These are phyloP conservation scores for Buddleja alternifolia DNA, from an alignment of 257 asterid genomes.

Conservation along the genomic window DNA sequence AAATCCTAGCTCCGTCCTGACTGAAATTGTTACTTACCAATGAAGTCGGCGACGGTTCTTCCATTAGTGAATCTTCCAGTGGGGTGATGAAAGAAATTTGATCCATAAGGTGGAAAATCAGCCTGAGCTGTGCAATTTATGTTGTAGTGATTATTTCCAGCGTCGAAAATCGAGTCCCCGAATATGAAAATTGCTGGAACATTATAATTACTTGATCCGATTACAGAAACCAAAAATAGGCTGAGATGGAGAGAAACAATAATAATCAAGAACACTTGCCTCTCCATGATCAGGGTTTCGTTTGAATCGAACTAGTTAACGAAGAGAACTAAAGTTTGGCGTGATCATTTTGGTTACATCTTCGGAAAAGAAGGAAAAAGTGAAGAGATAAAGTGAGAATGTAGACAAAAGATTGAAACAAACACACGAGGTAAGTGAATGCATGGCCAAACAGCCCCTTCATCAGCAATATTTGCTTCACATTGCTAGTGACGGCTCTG, in stretches of 20 bases:
- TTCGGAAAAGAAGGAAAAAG: constrained; percentile 29
- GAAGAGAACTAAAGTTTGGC: constrained; percentile 10
- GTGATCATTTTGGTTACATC: not conserved
- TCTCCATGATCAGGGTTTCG: constrained; percentile 39
- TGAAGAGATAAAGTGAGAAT: constrained; percentile 16
- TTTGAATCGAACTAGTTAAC: too few relatives aligned
- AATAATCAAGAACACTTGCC: not conserved
- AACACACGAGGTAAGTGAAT: constrained; percentile 48
- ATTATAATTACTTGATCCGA: constrained; percentile 40
- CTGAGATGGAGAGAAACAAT: constrained; percentile 20
- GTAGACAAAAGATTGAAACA: constrained; percentile 40
- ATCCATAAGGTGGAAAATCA: constrained; percentile 84
- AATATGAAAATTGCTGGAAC: constrained; percentile 60
- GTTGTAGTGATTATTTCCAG: constrained; percentile 76
- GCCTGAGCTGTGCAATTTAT: constrained; percentile 65
- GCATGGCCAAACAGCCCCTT: constrained; percentile 37
- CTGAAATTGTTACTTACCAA: constrained; percentile 61
- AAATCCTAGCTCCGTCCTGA: too few relatives aligned
- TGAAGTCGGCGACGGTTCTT: constrained; percentile 72
- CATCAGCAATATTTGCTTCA: constrained; percentile 16
- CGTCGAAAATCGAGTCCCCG: constrained; percentile 79
- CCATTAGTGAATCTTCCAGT: constrained; percentile 89
- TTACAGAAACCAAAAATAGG: constrained; percentile 3
- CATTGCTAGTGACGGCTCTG: constrained; percentile 17
- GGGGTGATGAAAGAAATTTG: constrained; percentile 66